These are phyloP conservation scores for Venturia carpophila DNA, from an alignment of 2,329 filamentous ascomycete genomes.

Conservation along the genomic window DNA sequence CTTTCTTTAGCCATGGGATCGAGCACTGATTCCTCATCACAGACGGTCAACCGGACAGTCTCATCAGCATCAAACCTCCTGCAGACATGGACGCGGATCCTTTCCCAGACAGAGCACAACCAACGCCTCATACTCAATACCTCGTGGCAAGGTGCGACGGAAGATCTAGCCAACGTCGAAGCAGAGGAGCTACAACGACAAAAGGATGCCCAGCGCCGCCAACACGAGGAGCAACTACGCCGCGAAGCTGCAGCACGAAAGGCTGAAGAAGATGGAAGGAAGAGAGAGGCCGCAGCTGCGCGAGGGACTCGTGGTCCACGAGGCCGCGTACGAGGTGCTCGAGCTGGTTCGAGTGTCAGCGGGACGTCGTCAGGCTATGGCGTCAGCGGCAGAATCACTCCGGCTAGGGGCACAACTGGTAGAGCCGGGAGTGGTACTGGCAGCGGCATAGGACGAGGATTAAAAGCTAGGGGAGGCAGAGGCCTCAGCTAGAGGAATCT, in stretches of 20 bases:
- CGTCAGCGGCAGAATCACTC: constrained; percentile 39
- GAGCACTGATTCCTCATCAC: constrained; percentile 3
- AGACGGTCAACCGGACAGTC: constrained; percentile 82
- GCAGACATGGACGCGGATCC: constrained; percentile 90
- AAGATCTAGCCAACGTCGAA: constrained; percentile 81
- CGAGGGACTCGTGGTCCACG: constrained; percentile 33
- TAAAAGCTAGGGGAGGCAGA: constrained; percentile 24
- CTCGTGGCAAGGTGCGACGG: constrained; percentile 78
- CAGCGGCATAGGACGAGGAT: constrained; percentile 38
- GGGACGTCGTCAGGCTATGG: constrained; percentile 30
- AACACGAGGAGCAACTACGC: constrained; percentile 69
- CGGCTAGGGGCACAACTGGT: not conserved
- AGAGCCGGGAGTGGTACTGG: constrained; percentile 31
- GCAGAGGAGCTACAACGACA: constrained; percentile 66
- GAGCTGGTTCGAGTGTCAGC: constrained; percentile 25
- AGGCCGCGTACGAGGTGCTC: constrained; percentile 30
- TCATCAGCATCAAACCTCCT: constrained; percentile 80
- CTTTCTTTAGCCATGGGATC: not conserved
- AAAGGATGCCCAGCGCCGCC: constrained; percentile 68
- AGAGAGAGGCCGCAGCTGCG: constrained; percentile 51
- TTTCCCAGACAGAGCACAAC: constrained; percentile 96
- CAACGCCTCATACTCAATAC: constrained; percentile 85
- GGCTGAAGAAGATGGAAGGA: constrained; percentile 46
- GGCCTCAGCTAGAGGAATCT: not conserved
- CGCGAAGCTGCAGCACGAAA: constrained; percentile 57